Percentiles rank a stretch among this genome's conserved stretches.
Evolutionary conservation across 2,329 filamentous ascomycete genomes (phyloP).

Genomic region (Xylaria sp.): DNA sequence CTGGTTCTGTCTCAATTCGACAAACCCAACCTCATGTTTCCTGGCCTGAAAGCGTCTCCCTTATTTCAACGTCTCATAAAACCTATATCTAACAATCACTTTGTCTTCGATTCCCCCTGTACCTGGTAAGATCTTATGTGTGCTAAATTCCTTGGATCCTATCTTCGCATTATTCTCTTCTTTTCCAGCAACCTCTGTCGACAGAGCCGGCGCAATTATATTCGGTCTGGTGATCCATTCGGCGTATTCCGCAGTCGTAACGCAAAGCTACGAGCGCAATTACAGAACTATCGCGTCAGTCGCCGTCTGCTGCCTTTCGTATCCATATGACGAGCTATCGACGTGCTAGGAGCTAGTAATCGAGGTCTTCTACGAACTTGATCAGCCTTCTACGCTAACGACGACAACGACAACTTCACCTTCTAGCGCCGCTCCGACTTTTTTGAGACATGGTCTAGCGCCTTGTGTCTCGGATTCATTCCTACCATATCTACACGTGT

Average conservation of each 20-base stretch:
- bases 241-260: conserved; percentile 7
- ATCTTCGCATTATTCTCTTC: neutral
- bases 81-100: neutral
- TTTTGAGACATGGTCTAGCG: conserved; percentile 16
- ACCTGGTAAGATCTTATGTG: no score
- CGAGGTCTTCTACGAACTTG: neutral
- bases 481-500: neutral
- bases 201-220: conserved; percentile 20
- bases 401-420: neutral
- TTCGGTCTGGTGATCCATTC: neutral
- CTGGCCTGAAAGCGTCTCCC: neutral
- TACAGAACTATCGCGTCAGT: neutral
- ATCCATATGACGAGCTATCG: neutral
- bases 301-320: neutral
- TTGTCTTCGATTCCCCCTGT: neutral
- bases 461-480: conserved; percentile 15
- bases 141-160: neutral
- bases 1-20: conserved; percentile 11
- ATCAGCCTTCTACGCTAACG: neutral
- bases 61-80: conserved; percentile 13
- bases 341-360: neutral
- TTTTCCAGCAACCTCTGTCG: conserved; percentile 1
- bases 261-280: conserved; percentile 1
- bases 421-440: conserved; percentile 7
- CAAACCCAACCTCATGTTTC: conserved; percentile 20